Evolutionary conservation across 139 green algal species (phyloP), one percentile per base, ranked within the genome.

Genomic region (Micromonas commoda): DNA sequence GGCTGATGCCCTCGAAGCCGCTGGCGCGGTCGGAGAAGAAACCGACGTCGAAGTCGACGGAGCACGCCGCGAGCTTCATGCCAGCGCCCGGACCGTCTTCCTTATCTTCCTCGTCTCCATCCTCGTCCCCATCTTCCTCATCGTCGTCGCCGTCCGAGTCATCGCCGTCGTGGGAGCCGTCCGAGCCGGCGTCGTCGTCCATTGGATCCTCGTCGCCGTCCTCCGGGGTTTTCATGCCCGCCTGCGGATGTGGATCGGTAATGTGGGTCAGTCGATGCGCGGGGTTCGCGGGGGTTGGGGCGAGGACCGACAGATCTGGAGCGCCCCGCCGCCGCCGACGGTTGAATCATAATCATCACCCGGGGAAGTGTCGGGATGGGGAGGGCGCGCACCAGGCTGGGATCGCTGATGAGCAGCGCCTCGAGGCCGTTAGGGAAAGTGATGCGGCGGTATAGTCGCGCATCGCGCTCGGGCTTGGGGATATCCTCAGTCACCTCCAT

Each of bases 41-140:
- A 31, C 94, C 94, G 6, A 96, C 85, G 4, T 91, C 90, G 2
- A 97, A 91, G 2, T 86, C 87, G 85, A 98, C 89, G 2, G 93
- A 91, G 24, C 92, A 94, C n/a, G 94, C 94, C 53, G 94, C 94
- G 87, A 80, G 77, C 24, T 86, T 86, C 39, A 77, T 80, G 6
- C 39, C 69, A 20, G 74, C 33, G 24, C 78, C 80, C 0, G 64
- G 51, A 3, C 13, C 79, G 53, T 73, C 57, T 61, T 84, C 51
- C 0, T 52, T 45, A 1, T 80, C 66, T 0, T 73, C 31, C 38
- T 76, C 28, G 29, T 67, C 67, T 32, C 29, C 82, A 20, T 81
- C 84, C 2, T 76, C 79, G 13, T 85, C 81, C 1, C 75, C 82
- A 1, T 78, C 82, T 28, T 86, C 85, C 33, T 80, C 61, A 6